Conservation (phyloP, 1,284 basidiomycete genomes). For the Ustilago lituana region DNA sequence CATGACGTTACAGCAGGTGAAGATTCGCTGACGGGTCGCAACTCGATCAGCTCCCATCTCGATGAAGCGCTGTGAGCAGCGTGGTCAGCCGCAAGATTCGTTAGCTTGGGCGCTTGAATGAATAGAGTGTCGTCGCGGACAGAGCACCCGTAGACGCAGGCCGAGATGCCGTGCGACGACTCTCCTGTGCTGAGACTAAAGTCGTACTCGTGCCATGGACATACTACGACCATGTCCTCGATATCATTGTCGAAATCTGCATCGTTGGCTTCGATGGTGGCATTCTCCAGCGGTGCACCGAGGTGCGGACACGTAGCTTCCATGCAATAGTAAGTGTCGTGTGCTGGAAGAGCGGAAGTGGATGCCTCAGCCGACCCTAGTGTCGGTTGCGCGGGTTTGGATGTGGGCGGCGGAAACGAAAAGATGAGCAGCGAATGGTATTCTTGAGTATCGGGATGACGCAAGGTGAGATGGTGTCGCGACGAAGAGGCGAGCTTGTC, state of each 20-base stretch:
- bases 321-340: constrained; percentile 75
- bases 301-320: constrained; percentile 85
- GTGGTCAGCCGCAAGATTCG: constrained; percentile 4
- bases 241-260: constrained; percentile 68
- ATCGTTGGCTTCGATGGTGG: constrained; percentile 73
- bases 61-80: constrained; percentile 1
- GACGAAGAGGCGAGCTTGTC: constrained; percentile 39
- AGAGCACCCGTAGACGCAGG: constrained; percentile 80
- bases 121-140: constrained; percentile 69
- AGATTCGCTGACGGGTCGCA: constrained; percentile 81
- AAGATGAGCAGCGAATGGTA: constrained; percentile 62
- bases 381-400: too few species aligned
- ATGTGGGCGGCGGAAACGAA: constrained; percentile 43
- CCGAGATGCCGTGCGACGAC: constrained; percentile 79
- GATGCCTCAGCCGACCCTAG: too few species aligned
- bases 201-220: constrained; percentile 84
- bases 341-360: constrained; percentile 5
- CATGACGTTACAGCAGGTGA: constrained; percentile 16
- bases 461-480: constrained; percentile 60
- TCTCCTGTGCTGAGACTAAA: constrained; percentile 77
- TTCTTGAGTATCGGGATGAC: constrained; percentile 37
- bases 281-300: constrained; percentile 82
- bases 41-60: constrained; percentile 78
- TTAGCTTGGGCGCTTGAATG: constrained; percentile 47
- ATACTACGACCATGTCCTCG: constrained; percentile 69